phyloP scores from a whole-genome alignment of 2,329 filamentous ascomycete genomes.

The Phialophora tarda region DNA sequence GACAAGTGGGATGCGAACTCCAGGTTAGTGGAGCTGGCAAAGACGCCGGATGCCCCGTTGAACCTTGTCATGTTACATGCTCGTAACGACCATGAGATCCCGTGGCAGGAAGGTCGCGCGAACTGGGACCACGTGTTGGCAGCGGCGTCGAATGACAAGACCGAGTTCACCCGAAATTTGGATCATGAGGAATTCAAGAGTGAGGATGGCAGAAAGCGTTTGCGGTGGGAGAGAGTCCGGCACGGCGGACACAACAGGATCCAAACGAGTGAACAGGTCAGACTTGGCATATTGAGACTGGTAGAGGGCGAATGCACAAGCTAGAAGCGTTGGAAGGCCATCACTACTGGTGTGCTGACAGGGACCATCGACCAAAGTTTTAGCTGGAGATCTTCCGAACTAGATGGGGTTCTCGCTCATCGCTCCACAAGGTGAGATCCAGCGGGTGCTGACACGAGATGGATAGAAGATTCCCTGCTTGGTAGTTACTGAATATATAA shows the following conservation, averaged over 20 bases:
- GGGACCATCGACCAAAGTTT: background rate
- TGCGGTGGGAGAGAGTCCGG: constrained; percentile 52
- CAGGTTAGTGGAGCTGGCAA: constrained; percentile 65
- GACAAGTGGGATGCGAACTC: constrained; percentile 80
- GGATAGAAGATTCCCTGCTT: background rate
- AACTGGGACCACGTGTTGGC: constrained; percentile 48
- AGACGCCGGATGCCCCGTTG: constrained; percentile 59
- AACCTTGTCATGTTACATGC: constrained; percentile 79
- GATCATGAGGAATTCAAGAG: constrained; percentile 34
- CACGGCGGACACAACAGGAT: constrained; percentile 48
- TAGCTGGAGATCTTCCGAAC: background rate
- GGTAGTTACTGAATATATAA: background rate
- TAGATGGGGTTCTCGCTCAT: background rate
- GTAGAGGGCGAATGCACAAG: constrained; percentile 17
- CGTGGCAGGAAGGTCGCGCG: constrained; percentile 60
- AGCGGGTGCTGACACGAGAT: constrained; percentile 1
- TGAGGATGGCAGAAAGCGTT: constrained; percentile 46
- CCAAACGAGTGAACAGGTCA: constrained; percentile 36
- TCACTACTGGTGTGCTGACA: background rate
- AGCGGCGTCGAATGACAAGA: constrained; percentile 35
- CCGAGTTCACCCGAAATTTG: constrained; percentile 27
- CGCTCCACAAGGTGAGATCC: constrained; percentile 1
- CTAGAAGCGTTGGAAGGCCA: constrained; percentile 3
- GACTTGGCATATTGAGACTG: constrained; percentile 32
- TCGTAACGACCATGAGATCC: constrained; percentile 80